phyloP scores from a whole-genome alignment of 225 moss, liverwort and hornwort species.

The Straminergon stramineum region DNA sequence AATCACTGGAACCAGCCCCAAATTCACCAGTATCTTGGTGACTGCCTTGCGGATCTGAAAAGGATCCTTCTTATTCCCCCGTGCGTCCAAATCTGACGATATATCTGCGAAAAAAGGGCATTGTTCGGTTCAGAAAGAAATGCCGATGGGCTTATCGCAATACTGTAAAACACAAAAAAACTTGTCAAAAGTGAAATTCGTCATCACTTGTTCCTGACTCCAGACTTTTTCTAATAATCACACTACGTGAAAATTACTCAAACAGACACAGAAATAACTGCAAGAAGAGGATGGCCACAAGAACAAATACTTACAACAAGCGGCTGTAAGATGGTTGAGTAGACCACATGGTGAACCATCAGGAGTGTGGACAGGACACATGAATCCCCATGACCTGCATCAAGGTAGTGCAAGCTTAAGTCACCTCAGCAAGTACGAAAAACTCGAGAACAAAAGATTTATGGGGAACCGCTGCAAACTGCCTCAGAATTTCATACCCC shows the following conservation, averaged over 20 bases:
- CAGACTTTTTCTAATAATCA: neutral
- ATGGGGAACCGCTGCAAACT: neutral
- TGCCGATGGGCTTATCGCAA: neutral
- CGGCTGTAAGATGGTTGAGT: slow-evolving; percentile 86
- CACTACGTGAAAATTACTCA: neutral
- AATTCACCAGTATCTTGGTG: slow-evolving; percentile 48
- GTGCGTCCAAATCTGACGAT: slow-evolving; percentile 71
- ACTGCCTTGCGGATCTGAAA: slow-evolving; percentile 65
- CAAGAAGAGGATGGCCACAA: neutral
- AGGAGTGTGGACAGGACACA: slow-evolving; percentile 97
- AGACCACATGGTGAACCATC: slow-evolving; percentile 98
- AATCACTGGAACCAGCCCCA: slow-evolving; percentile 73
- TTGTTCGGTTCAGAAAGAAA: neutral
- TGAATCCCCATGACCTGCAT: slow-evolving; percentile 95
- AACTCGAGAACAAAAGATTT: neutral
- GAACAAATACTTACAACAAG: slow-evolving; percentile 59
- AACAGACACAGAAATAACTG: neutral
- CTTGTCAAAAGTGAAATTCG: neutral
- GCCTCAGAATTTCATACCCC: neutral
- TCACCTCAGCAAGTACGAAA: neutral
- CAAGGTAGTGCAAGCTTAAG: neutral
- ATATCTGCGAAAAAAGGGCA: slow-evolving; percentile 42
- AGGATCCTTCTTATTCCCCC: slow-evolving; percentile 58
- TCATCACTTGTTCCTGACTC: neutral
- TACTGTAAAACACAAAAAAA: neutral